These are phyloP conservation scores for Cyclocybe cylindracea DNA, from an alignment of 768 basidiomycete genomes.

Conservation along the genomic window DNA sequence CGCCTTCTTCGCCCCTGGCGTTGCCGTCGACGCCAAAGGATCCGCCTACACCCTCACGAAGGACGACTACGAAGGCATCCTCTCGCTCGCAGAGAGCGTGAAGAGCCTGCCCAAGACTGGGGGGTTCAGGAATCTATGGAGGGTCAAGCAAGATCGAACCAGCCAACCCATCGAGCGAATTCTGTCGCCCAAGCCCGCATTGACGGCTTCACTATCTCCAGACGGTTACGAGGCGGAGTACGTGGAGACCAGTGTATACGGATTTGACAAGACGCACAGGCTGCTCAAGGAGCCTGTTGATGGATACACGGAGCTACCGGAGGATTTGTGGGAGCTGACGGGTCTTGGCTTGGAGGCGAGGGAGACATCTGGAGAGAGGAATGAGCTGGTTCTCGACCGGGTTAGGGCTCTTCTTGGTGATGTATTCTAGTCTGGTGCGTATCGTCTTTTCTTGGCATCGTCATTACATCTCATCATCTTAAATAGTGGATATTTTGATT, in stretches of 20 bases:
- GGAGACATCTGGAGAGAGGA: not conserved
- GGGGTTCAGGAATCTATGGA: constrained; percentile 11
- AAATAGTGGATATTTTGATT: too few species aligned
- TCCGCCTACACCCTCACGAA: constrained; percentile 24
- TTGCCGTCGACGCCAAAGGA: constrained; percentile 33
- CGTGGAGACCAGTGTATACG: constrained; percentile 13
- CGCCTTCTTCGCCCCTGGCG: constrained; percentile 28
- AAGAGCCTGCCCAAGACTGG: constrained; percentile 7
- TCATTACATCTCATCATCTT: too few species aligned
- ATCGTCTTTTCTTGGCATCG: too few species aligned
- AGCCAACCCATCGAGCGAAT: constrained; percentile 12
- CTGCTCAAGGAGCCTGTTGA: constrained; percentile 6
- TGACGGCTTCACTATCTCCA: not conserved
- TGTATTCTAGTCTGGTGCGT: constrained; percentile 4
- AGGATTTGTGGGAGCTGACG: constrained; percentile 10
- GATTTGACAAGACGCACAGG: constrained; percentile 8
- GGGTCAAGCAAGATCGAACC: constrained; percentile 9
- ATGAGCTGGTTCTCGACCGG: constrained; percentile 4
- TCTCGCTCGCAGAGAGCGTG: not conserved
- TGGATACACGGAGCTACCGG: constrained; percentile 2
- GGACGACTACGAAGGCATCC: constrained; percentile 27
- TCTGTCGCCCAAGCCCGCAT: not conserved
- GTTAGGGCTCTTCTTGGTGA: constrained; percentile 8
- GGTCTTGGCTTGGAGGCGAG: constrained; percentile 11
- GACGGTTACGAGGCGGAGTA: constrained; percentile 9